These are phyloP conservation scores for Parathielavia hyrcaniae DNA, from an alignment of 495 filamentous ascomycete genomes.

Conservation along the genomic window DNA sequence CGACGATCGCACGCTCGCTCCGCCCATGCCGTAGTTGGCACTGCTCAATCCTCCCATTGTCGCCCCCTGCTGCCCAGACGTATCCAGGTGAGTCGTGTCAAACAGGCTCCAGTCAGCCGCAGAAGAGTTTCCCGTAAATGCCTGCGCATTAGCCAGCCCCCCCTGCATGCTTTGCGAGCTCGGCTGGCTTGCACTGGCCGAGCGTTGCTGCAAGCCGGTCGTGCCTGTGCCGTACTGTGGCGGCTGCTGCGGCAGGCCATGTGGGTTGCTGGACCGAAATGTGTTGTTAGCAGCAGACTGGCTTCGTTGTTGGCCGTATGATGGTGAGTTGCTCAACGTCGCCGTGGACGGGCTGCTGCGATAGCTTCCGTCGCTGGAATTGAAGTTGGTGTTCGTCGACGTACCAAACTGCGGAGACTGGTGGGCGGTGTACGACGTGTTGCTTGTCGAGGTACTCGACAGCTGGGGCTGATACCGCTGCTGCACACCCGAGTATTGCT, in stretches of 20 bases:
- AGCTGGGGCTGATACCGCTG: conserved; percentile 43
- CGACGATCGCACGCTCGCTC: conserved; percentile 18
- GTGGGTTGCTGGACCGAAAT: conserved; percentile 32
- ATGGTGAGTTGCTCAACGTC: conserved; percentile 26
- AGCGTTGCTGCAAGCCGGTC: conserved; percentile 21
- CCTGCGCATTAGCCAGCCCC: conserved; percentile 18
- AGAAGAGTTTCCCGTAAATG: conserved; percentile 22
- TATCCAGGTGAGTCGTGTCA: conserved; percentile 36
- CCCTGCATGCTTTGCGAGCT: conserved; percentile 25
- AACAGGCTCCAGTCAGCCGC: conserved; percentile 35
- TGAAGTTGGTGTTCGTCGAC: conserved; percentile 34
- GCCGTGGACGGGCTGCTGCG: conserved; percentile 28
- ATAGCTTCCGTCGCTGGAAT: conserved; percentile 35
- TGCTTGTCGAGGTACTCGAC: conserved; percentile 31
- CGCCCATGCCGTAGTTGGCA: conserved; percentile 20
- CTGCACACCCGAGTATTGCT: conserved; percentile 31
- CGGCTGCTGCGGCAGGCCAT: conserved; percentile 35
- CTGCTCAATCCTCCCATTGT: conserved; percentile 18
- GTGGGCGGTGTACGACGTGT: conserved; percentile 35
- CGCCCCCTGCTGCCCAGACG: conserved; percentile 26
- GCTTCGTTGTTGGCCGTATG: conserved; percentile 33
- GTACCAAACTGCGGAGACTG: conserved; percentile 43
- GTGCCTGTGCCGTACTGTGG: conserved; percentile 30
- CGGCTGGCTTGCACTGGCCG: conserved; percentile 22
- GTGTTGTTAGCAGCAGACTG: conserved; percentile 32